Evolutionary conservation across 1,139 yeast species (phyloP), one percentile per base, ranked within the genome.

Genomic region (Yamadazyma friedrichii): DNA sequence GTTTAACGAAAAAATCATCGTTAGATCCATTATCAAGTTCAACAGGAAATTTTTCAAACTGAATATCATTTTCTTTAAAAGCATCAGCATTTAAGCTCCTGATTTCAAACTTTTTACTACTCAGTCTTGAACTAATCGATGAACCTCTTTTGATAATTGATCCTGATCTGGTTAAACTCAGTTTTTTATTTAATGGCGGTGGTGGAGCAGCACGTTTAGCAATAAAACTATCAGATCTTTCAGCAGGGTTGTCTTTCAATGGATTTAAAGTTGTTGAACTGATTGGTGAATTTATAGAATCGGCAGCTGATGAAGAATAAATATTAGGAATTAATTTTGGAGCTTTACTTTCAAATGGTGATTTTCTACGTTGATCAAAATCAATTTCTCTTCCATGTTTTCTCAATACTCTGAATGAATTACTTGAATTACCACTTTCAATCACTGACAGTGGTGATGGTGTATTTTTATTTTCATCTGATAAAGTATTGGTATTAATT

Each of bases 131-230:
- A 20, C 46, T 45, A 22, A 39, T 39, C 3, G 42, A 38, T 3
- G 51, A 46, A 2, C 43, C 45, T 28, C 43, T 42, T 15, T 47
- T 36, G 6, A 45, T 25, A 9, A 43, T 15, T 2, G 51, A 47
- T 6, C 42, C 41, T 2, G 47, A 37, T 28, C 53, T 40, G 24
- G 43, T 42, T 30, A 48, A 47, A 30, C 52, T 49, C 16, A 24
- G 30, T 26, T 45, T 49, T 27, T 44, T 46, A 31, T 39, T 43
- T n/a, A 49, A 58, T 2, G 87, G 85, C 2, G 87, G 85, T 1
- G 91, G 93, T 2, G 94, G 94, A 0, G 94, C 91, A 4, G 74
- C 80, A 51, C 94, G 65, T 44, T 72, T 74, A 0, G 94, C 91
- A 10, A 83, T 77, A 17, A 85, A 52, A 38, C 56, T 59, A 11